Conservation (phyloP, 2,329 filamentous ascomycete genomes). For the Arthrinium puccinioides region DNA sequence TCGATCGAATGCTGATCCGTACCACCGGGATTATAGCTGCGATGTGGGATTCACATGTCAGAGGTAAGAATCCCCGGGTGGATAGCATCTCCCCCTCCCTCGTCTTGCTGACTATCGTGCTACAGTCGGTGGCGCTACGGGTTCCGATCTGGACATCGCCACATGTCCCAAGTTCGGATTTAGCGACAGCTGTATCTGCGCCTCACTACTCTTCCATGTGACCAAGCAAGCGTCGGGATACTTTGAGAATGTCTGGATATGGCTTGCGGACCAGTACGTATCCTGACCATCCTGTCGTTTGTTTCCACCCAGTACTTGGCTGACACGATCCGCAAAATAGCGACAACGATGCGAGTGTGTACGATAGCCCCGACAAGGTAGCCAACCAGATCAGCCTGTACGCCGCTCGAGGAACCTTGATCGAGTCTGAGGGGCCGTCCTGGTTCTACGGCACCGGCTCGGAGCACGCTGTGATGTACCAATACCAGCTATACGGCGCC, state of each 20-base stretch:
- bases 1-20: too few relatives aligned
- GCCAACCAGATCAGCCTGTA: slow-evolving; percentile 24
- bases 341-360: slow-evolving; percentile 38
- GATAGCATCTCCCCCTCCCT: too few relatives aligned
- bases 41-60: slow-evolving; percentile 69
- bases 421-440: slow-evolving; percentile 20
- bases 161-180: slow-evolving; percentile 47
- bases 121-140: slow-evolving; percentile 63
- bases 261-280: slow-evolving; percentile 64
- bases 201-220: slow-evolving; percentile 44
- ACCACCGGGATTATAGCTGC: too few relatives aligned
- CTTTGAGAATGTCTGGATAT: slow-evolving; percentile 52
- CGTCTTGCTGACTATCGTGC: too few relatives aligned
- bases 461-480: slow-evolving; percentile 43
- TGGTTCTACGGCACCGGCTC: slow-evolving; percentile 38
- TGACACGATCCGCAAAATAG: neutral
- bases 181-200: slow-evolving; percentile 50
- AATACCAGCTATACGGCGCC: slow-evolving; percentile 42
- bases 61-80: too few relatives aligned
- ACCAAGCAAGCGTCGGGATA: slow-evolving; percentile 37
- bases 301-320: neutral
- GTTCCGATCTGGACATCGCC: slow-evolving; percentile 57
- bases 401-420: slow-evolving; percentile 26
- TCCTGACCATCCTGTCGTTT: neutral
- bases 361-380: slow-evolving; percentile 16